Conservation (phyloP, 164 flowering plant species). For the Stephania yunnanensis region DNA sequence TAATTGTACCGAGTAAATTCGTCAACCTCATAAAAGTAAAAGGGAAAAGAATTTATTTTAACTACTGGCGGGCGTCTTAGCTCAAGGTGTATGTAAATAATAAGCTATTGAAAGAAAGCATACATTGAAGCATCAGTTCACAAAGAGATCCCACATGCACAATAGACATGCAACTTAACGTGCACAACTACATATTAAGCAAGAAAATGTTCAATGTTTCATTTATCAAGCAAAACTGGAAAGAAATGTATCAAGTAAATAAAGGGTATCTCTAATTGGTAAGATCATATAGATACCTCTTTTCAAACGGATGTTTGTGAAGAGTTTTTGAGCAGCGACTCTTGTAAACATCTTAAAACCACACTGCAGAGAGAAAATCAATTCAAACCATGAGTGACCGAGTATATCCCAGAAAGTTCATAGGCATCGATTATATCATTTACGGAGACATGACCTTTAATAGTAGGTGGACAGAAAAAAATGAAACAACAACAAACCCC, state of each 20-base stretch:
- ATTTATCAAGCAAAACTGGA: neutral
- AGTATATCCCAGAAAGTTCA: neutral
- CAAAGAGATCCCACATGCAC: neutral
- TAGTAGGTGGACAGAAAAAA: neutral
- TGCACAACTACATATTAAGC: too few relatives aligned
- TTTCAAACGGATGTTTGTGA: slow-evolving; percentile 78
- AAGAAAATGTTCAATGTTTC: too few relatives aligned
- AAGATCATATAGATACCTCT: slow-evolving; percentile 37
- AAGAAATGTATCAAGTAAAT: too few relatives aligned
- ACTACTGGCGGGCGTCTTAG: neutral
- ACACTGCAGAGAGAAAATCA: slow-evolving; percentile 48
- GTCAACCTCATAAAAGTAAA: neutral
- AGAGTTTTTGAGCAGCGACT: slow-evolving; percentile 88
- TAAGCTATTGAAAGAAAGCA: neutral
- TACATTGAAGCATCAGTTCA: neutral
- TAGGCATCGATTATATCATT: neutral
- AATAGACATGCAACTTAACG: too few relatives aligned
- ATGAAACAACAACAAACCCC: slow-evolving; percentile 40
- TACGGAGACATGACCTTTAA: neutral
- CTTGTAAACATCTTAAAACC: slow-evolving; percentile 99
- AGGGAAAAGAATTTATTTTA: neutral
- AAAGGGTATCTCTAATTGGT: neutral
- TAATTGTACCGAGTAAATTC: neutral
- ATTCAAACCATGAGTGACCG: slow-evolving; percentile 9
- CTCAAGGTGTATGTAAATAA: neutral